Evolutionary conservation across 805 yeast species (phyloP).

Genomic region (Saccharomyces kudriavzevii): DNA sequence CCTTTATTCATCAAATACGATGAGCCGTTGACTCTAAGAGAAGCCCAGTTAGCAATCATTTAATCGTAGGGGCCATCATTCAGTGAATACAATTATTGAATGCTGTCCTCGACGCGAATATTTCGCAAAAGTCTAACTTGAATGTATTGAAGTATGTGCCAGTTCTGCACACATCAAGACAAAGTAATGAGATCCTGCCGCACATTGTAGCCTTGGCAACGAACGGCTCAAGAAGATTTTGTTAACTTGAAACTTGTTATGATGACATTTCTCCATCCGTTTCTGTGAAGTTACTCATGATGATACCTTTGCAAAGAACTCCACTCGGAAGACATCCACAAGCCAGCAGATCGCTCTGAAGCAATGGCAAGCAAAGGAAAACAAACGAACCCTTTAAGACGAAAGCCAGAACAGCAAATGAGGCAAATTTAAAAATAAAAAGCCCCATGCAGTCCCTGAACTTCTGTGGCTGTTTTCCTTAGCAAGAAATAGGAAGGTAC

Average conservation of each 20-base stretch:
- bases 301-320: constrained; percentile 35
- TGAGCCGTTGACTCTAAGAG: background rate
- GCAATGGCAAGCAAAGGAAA: constrained; percentile 21
- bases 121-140: too few relatives aligned
- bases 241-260: constrained; percentile 42
- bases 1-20: background rate
- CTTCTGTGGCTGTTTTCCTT: background rate
- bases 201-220: constrained; percentile 28
- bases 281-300: constrained; percentile 18
- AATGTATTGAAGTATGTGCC: constrained; percentile 37
- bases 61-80: background rate
- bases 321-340: constrained; percentile 13
- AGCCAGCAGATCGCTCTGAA: constrained; percentile 19
- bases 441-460: background rate
- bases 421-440: background rate
- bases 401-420: constrained; percentile 3
- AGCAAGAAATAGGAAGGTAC: background rate
- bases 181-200: background rate
- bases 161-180: constrained; percentile 30
- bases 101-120: background rate
- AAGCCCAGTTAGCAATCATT: background rate
- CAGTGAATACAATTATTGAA: background rate
- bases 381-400: constrained; percentile 17
- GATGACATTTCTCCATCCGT: constrained; percentile 34
- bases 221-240: constrained; percentile 30